Percentiles rank a stretch among this genome's conserved stretches.
phyloP scores from a whole-genome alignment of 345 rosid genomes.

The Excoecaria agallocha region DNA sequence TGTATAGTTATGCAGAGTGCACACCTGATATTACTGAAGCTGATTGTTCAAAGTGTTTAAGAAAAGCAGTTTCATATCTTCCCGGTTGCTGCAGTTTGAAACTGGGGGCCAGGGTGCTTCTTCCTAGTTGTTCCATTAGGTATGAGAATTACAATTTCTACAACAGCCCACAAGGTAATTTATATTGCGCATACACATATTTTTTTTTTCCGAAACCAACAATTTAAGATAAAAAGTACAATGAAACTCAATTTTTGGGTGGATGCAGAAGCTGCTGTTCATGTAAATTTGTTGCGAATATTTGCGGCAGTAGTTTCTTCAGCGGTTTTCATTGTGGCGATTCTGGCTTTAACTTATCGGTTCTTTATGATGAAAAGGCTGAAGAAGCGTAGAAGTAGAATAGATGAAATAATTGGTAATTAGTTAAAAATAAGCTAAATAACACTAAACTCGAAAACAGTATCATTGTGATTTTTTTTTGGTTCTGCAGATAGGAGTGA shows the following conservation, averaged over 20 bases:
- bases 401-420: slow-evolving; percentile 9
- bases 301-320: neutral
- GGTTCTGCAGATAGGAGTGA: neutral
- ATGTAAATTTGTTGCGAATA: neutral
- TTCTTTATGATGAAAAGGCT: neutral
- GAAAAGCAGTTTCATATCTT: slow-evolving; percentile 5
- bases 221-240: too few species aligned
- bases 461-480: neutral
- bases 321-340: neutral
- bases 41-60: slow-evolving; percentile 17
- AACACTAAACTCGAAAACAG: neutral
- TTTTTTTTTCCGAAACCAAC: too few species aligned
- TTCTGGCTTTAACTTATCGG: neutral
- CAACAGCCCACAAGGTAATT: neutral
- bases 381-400: neutral
- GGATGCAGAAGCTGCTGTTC: neutral
- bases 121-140: slow-evolving; percentile 36
- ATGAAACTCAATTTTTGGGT: neutral
- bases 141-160: slow-evolving; percentile 33
- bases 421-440: neutral
- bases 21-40: slow-evolving; percentile 30
- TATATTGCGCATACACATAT: neutral
- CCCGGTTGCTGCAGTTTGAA: slow-evolving; percentile 22
- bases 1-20: slow-evolving; percentile 39
- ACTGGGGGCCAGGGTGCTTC: slow-evolving; percentile 29